These are phyloP conservation scores for Ilex paraguariensis DNA, from an alignment of 305 asterid genomes.

Conservation along the genomic window DNA sequence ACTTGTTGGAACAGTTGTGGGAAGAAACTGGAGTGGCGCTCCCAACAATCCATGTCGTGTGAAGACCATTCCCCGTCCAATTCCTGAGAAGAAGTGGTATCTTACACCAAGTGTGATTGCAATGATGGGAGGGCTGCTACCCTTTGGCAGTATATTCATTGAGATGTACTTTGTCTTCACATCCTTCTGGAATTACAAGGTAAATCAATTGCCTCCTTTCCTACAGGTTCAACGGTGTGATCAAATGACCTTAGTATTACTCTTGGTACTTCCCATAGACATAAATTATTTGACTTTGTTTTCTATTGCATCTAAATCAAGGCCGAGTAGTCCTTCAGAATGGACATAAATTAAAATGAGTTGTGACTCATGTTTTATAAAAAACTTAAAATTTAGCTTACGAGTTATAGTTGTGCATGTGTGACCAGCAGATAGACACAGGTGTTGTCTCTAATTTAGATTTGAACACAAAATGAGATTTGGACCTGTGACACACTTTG, in stretches of 20 bases:
- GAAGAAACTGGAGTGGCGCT: conserved; percentile 69
- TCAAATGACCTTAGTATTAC: not conserved
- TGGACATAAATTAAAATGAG: no score
- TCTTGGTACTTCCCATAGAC: not conserved
- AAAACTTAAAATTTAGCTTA: no score
- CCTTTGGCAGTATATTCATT: conserved; percentile 64
- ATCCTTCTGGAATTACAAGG: conserved; percentile 80
- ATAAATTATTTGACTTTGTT: no score
- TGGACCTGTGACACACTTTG: no score
- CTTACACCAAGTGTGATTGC: conserved; percentile 55
- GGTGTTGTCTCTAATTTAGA: no score
- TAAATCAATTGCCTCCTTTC: conserved; percentile 11
- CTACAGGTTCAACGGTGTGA: not conserved
- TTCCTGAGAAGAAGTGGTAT: conserved; percentile 81
- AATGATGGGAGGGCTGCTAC: conserved; percentile 69
- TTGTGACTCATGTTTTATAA: no score
- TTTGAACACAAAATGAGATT: no score
- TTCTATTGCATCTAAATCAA: no score
- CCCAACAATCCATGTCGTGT: conserved; percentile 73
- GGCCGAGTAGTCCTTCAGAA: no score
- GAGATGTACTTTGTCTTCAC: conserved; percentile 68
- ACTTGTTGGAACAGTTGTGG: conserved; percentile 63
- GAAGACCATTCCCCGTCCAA: conserved; percentile 75
- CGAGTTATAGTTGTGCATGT: no score
- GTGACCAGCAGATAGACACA: no score